Conservation (phyloP, 495 filamentous ascomycete genomes). For the Penicillium odoratum region DNA sequence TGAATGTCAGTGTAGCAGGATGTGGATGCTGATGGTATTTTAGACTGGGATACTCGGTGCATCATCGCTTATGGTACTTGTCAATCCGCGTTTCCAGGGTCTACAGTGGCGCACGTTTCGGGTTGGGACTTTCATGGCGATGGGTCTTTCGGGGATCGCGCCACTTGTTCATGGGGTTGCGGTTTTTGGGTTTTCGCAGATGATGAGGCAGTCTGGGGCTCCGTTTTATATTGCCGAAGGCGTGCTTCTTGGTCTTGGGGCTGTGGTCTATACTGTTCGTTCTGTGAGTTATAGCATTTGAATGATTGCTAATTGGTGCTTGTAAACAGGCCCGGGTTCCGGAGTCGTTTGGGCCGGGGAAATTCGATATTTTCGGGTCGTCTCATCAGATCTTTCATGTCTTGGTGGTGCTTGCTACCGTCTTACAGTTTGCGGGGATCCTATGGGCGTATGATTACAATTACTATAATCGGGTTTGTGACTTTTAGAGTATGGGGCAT, state of each 20-base stretch:
- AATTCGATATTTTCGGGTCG: constrained; percentile 9
- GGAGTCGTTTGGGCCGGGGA: constrained; percentile 4
- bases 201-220: constrained; percentile 8
- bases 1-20: not conserved
- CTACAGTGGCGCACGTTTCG: constrained; percentile 10
- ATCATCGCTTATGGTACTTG: not conserved
- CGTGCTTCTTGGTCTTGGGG: constrained; percentile 1
- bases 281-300: not conserved
- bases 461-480: constrained; percentile 7
- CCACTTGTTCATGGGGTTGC: constrained; percentile 7
- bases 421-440: not conserved
- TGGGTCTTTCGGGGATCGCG: constrained; percentile 6
- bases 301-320: not conserved
- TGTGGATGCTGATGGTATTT: not conserved
- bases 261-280: constrained; percentile 6
- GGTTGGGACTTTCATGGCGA: constrained; percentile 5
- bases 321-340: not conserved
- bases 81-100: constrained; percentile 9
- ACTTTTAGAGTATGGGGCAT: not conserved
- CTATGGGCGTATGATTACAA: constrained; percentile 11
- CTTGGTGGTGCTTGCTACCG: constrained; percentile 10
- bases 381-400: constrained; percentile 15
- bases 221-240: constrained; percentile 3
- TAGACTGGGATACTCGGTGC: constrained; percentile 6
- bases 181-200: constrained; percentile 3